Evolutionary conservation across 2,329 filamentous ascomycete genomes (phyloP), one percentile per base, ranked within the genome.

Genomic region (Pleurostoma richardsiae): DNA sequence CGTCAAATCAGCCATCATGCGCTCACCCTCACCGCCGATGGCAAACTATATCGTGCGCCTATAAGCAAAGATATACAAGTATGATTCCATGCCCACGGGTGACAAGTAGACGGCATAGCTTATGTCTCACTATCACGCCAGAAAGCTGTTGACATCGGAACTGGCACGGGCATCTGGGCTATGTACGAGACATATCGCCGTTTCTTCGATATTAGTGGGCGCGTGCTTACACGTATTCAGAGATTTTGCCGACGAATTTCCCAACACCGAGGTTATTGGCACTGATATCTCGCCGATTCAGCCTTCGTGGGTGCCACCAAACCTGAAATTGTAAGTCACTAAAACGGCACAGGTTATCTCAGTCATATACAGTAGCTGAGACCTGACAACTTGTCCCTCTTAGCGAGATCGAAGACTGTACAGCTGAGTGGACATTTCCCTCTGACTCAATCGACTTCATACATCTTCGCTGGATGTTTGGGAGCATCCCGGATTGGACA

Each of bases 381-480:
- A 36, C 19, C 19, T 19, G 19, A 19, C 19, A n/a, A 36, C n/a
- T 36, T n/a, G 10, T 6, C 4, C 27, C 29, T 4, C 19, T 7
- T 48, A 58, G 59, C 42, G 54, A 83, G 49, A 75, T 85, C 41
- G 83, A 86, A 56, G 81, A 86, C 56, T 76, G 78, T 41, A 78
- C 79, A 49, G 69, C 57, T 5, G 65, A 67, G 0, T 73, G 69
- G 68, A 80, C 65, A 62, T 79, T 66, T 56, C 26, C 49, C 51
- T 73, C 50, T 52, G 68, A 51, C 47, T 49, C 52, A 26, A 78
- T 81, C 54, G 80, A 85, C 62, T 81, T 73, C 55, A 73, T 84
- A 49, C 80, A 82, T 58, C 74, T 74, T 4, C 72, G 75, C 43
- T 67, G 76, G 51, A 64, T 82, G 52, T 61, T 71, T 3, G 79